Conservation (phyloP, 108 stramenopile species). For the Skeletonema menzelii region DNA sequence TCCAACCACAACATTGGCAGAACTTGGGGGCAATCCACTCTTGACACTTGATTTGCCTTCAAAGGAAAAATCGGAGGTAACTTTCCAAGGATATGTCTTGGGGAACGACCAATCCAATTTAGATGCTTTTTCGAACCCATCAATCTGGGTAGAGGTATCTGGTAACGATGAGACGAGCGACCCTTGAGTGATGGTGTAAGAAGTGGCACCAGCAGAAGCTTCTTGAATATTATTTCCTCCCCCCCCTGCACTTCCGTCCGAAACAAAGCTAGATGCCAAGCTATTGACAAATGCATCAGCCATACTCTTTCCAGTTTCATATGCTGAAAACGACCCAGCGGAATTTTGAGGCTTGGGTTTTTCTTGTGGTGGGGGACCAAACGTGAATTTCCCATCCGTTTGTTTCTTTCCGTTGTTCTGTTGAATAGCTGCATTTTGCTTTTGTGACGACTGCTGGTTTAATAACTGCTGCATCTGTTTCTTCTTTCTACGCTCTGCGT, state of each 20-base stretch:
- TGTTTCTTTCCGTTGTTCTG: not conserved
- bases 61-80: not conserved
- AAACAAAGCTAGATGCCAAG: not conserved
- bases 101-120: not conserved
- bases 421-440: not conserved
- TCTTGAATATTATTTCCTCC: slow-evolving; percentile 7
- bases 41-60: slow-evolving; percentile 12
- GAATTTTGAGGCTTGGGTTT: not conserved
- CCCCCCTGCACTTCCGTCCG: not conserved
- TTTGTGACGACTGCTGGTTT: not conserved
- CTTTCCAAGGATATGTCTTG: slow-evolving; percentile 2
- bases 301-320: not conserved
- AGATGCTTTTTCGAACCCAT: slow-evolving; percentile 23
- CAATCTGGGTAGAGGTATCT: slow-evolving; percentile 4
- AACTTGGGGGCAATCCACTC: slow-evolving; percentile 11
- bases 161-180: slow-evolving; percentile 6
- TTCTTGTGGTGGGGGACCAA: not conserved
- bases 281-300: not conserved
- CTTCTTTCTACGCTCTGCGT: not conserved
- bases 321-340: not conserved
- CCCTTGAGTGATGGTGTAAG: slow-evolving; percentile 3
- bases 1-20: not conserved
- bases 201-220: not conserved
- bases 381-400: slow-evolving; percentile 2
- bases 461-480: not conserved